These are phyloP conservation scores for Nephelium lappaceum DNA, from an alignment of 345 rosid species.

Conservation along the genomic window DNA sequence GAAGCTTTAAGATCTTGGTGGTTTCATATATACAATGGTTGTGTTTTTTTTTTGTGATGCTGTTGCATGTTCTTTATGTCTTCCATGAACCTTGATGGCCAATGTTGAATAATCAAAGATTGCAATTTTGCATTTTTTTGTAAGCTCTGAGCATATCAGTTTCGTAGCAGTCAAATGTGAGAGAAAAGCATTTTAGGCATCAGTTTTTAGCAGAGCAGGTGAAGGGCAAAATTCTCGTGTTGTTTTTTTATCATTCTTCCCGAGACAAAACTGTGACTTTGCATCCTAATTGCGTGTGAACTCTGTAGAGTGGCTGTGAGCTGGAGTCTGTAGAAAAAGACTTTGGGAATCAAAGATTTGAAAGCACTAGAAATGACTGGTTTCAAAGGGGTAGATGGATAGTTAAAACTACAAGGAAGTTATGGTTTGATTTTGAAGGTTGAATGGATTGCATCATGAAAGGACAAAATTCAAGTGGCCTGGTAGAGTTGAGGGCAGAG, in stretches of 20 bases:
- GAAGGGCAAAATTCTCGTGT: not conserved
- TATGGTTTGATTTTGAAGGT: not conserved
- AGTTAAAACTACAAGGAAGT: not conserved
- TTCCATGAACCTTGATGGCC: not conserved
- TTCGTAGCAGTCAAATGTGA: not conserved
- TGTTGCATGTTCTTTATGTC: not conserved
- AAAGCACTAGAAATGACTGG: not conserved
- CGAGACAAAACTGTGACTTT: not conserved
- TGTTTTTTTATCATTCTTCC: constrained; percentile 3
- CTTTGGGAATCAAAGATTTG: constrained; percentile 15
- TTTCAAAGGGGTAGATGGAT: not conserved
- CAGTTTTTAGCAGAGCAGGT: not conserved
- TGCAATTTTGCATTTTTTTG: not conserved
- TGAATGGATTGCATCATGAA: not conserved
- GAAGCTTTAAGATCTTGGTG: not conserved
- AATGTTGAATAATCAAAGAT: not conserved
- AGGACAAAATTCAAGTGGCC: not conserved
- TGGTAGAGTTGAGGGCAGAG: too few relatives aligned
- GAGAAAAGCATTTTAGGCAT: not conserved
- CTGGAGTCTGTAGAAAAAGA: not conserved
- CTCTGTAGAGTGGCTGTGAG: not conserved
- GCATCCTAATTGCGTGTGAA: not conserved
- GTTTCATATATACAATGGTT: not conserved
- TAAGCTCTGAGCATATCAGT: not conserved
- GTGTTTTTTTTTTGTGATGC: not conserved